These are phyloP conservation scores for Gleditsia sinensis DNA, from an alignment of 306 rosid genomes.

Conservation along the genomic window DNA sequence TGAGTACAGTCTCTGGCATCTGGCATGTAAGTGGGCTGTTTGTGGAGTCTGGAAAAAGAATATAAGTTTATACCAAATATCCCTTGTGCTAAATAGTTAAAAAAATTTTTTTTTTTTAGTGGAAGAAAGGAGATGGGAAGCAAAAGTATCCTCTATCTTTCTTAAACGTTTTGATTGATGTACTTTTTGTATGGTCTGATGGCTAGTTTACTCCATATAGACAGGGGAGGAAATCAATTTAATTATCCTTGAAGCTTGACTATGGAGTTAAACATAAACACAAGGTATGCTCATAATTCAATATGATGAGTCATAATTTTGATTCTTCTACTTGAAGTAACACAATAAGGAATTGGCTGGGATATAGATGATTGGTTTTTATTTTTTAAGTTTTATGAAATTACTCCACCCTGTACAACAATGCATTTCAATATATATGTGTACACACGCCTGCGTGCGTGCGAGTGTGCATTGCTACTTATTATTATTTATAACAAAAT, in stretches of 20 bases:
- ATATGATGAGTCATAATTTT: not conserved
- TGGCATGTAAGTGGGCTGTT: not conserved
- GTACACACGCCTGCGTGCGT: no score
- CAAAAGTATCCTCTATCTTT: not conserved
- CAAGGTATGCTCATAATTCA: not conserved
- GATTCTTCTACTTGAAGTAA: not conserved
- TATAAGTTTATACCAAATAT: not conserved
- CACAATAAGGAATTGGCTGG: not conserved
- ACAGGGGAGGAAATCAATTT: not conserved
- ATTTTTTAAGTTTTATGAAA: not conserved
- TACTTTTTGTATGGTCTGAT: constrained; percentile 1
- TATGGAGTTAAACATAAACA: not conserved
- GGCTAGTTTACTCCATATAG: constrained; percentile 1
- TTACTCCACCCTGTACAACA: not conserved
- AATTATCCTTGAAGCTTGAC: constrained; percentile 19
- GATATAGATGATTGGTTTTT: constrained; percentile 7
- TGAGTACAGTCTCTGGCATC: not conserved
- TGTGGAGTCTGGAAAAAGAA: not conserved
- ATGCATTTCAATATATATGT: no score
- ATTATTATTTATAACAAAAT: no score
- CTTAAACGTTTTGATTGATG: not conserved
- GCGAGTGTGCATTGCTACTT: no score
- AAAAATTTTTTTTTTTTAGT: not conserved
- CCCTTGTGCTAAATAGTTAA: not conserved
- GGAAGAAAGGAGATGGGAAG: not conserved